Evolutionary conservation across 164 flowering plant species (phyloP).

Genomic region (Liquidambar formosana): DNA sequence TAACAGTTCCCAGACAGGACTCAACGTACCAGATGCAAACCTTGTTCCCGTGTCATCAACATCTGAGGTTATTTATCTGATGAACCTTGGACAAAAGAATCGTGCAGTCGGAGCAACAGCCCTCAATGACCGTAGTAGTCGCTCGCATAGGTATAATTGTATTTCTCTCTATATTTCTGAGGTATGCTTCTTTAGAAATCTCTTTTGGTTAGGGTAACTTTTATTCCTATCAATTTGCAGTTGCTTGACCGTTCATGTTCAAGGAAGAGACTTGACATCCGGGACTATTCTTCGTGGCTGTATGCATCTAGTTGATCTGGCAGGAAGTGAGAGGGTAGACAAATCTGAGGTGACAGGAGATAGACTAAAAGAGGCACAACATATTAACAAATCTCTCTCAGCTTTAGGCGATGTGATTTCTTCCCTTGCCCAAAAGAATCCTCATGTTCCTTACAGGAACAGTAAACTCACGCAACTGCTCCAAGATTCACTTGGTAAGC

Average conservation of each 20-base stretch:
- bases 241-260: slow-evolving; percentile 88
- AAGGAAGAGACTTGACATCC: slow-evolving; percentile 77
- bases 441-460: slow-evolving; percentile 89
- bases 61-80: slow-evolving; percentile 80
- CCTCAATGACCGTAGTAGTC: slow-evolving; percentile 97
- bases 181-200: not conserved
- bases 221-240: slow-evolving; percentile 34
- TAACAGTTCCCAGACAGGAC: slow-evolving; percentile 84
- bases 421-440: slow-evolving; percentile 82
- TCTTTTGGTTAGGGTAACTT: slow-evolving; percentile 4
- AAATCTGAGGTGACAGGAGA: slow-evolving; percentile 92
- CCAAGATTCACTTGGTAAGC: slow-evolving; percentile 85
- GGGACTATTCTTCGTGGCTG: slow-evolving; percentile 71
- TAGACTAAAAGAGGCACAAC: slow-evolving; percentile 91
- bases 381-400: slow-evolving; percentile 84
- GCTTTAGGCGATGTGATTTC: slow-evolving; percentile 94
- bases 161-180: not conserved
- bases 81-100: slow-evolving; percentile 91
- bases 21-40: slow-evolving; percentile 93
- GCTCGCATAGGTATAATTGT: slow-evolving; percentile 87
- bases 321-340: slow-evolving; percentile 91
- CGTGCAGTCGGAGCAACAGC: slow-evolving; percentile 98
- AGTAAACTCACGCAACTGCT: slow-evolving; percentile 81
- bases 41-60: slow-evolving; percentile 89
- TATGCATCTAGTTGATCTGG: slow-evolving; percentile 90